Evolutionary conservation across 345 rosid species (phyloP), one percentile per base, ranked within the genome.

Genomic region (Rubroshorea leprosula): DNA sequence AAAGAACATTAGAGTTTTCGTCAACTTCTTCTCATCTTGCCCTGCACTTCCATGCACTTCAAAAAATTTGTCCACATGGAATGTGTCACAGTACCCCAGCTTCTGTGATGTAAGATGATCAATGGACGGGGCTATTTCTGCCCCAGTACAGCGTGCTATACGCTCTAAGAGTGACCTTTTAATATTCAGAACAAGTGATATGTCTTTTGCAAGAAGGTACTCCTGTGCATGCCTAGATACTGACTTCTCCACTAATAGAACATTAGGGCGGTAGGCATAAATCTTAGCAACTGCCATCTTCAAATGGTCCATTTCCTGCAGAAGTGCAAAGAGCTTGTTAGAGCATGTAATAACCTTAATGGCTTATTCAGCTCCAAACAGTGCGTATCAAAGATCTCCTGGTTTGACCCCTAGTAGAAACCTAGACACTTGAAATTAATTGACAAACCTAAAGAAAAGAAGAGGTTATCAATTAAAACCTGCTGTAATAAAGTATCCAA

Each of bases 211-310:
- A 55, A 89, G 97, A 74, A 93, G 87, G 74, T 87, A 93, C 2
- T 93, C 99, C 64, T 86, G 99, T 0, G 99, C 99, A 82, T 68
- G 68, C 47, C 99, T 78, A 13, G 99, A 86, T 53, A 93, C 99
- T 11, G 99, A 89, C 60, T 87, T 93, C 80, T 93, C 99, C 66
- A 93, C 99, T 75, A 93, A 78, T 52, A 93, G 97, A 57, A 93
- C 75, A 67, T 84, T 70, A 2, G 99, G 99, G 66, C 81, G 83
- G 67, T 89, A 89, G 22, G 77, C 83, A 68, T 71, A 78, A 61
- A 93, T 86, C 80, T 85, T 89, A 29, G 96, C 80, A 70, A 89
- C 99, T 58, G 97, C 97, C 99, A 93, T 93, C 84, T 83, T 93
- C 81, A 93, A 73, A 68, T 93, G 97, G 52, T 93, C 99, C 96